These are phyloP conservation scores for Bipolaris gigantea DNA, from an alignment of 2,329 filamentous ascomycete genomes.

Conservation along the genomic window DNA sequence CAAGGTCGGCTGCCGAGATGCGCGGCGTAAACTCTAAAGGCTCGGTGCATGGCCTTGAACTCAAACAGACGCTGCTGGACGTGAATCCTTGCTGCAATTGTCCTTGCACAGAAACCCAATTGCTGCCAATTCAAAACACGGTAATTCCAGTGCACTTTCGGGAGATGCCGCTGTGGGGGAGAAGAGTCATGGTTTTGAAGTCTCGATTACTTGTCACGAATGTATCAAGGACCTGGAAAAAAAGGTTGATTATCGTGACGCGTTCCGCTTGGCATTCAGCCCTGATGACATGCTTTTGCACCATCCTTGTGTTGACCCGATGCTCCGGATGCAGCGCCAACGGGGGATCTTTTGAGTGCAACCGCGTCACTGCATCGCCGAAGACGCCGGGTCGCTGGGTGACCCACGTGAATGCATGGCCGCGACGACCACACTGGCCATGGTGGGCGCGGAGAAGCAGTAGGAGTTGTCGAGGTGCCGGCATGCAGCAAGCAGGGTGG, in stretches of 20 bases:
- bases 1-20: neutral
- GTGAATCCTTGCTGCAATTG: neutral
- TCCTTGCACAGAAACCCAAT: neutral
- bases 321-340: conserved; percentile 12
- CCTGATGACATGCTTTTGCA: conserved; percentile 3
- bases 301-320: conserved; percentile 3
- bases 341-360: conserved; percentile 10
- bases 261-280: neutral
- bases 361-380: conserved; percentile 11
- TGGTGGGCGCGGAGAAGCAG: neutral
- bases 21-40: neutral
- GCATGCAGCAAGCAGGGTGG: neutral
- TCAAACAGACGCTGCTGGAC: neutral
- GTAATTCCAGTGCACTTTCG: neutral
- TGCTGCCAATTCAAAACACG: neutral
- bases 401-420: neutral
- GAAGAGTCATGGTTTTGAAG: neutral
- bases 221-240: neutral
- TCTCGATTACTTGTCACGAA: neutral
- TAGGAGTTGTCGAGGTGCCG: neutral
- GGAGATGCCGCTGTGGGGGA: neutral
- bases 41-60: neutral
- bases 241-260: neutral
- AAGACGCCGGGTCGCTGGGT: conserved; percentile 1
- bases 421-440: neutral